Evolutionary conservation across 1,284 basidiomycete species (phyloP).

Genomic region (Pseudozyma pruni): DNA sequence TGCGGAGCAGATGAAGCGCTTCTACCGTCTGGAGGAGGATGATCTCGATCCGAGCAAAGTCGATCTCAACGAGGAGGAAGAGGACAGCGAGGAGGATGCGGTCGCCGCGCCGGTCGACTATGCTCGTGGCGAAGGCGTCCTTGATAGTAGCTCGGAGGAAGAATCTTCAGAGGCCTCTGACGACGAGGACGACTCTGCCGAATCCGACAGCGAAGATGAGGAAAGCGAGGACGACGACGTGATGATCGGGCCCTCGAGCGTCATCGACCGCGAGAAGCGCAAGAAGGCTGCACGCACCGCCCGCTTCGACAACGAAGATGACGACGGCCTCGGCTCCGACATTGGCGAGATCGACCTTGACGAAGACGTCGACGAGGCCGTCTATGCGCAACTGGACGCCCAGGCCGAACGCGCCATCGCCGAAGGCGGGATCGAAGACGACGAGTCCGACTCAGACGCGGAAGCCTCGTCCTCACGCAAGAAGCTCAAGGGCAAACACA

Average conservation of each 20-base stretch:
- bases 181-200: constrained; percentile 44
- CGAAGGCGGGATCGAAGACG: constrained; percentile 48
- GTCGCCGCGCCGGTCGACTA: constrained; percentile 74
- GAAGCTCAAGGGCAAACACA: constrained; percentile 55
- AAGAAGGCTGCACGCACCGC: constrained; percentile 20
- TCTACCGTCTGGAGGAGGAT: constrained; percentile 60
- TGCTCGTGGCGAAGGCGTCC: constrained; percentile 77
- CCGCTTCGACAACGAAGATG: constrained; percentile 44
- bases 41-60: constrained; percentile 70
- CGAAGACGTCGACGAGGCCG: constrained; percentile 71
- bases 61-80: constrained; percentile 20
- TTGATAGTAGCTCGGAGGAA: constrained; percentile 60
- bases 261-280: constrained; percentile 39
- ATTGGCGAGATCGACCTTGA: constrained; percentile 76
- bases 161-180: constrained; percentile 44
- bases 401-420: constrained; percentile 72
- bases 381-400: constrained; percentile 78
- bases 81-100: constrained; percentile 31
- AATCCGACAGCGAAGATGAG: constrained; percentile 76
- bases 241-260: constrained; percentile 51
- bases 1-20: constrained; percentile 53
- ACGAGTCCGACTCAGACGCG: constrained; percentile 31
- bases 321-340: constrained; percentile 48
- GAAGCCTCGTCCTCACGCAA: constrained; percentile 69
- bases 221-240: constrained; percentile 54